Conservation (phyloP, 345 rosid genomes). For the Boechera retrofracta region DNA sequence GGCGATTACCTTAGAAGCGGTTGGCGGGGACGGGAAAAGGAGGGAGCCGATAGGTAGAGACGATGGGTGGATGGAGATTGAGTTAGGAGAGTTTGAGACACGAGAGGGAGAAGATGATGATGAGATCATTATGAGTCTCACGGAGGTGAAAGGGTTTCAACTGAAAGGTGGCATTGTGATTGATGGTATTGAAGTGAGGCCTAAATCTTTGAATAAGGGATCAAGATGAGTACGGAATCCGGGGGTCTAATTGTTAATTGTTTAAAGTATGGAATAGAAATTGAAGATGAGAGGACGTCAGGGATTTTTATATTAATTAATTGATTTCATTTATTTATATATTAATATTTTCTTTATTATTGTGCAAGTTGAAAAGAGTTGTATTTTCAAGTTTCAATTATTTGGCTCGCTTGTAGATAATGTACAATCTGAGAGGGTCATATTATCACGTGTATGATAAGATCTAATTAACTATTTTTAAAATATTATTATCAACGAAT, state of each 20-base stretch:
- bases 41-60: constrained; percentile 32
- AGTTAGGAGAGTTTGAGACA: constrained; percentile 54
- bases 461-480: background rate
- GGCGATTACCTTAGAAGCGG: constrained; percentile 8
- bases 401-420: background rate
- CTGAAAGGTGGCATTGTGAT: constrained; percentile 61
- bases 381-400: background rate
- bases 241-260: no score
- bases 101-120: constrained; percentile 32
- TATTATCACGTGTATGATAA: background rate
- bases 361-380: background rate
- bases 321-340: background rate
- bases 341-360: background rate
- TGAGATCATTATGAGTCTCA: constrained; percentile 47
- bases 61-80: constrained; percentile 62
- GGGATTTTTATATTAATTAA: no score
- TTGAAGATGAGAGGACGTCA: no score
- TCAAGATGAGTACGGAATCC: no score
- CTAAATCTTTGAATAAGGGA: constrained; percentile 17
- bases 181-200: constrained; percentile 55
- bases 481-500: background rate
- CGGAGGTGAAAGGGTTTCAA: constrained; percentile 51
- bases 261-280: no score
- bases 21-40: constrained; percentile 12
- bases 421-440: background rate